Conservation (phyloP, 2,329 filamentous ascomycete species). For the Fusarium compactum region DNA sequence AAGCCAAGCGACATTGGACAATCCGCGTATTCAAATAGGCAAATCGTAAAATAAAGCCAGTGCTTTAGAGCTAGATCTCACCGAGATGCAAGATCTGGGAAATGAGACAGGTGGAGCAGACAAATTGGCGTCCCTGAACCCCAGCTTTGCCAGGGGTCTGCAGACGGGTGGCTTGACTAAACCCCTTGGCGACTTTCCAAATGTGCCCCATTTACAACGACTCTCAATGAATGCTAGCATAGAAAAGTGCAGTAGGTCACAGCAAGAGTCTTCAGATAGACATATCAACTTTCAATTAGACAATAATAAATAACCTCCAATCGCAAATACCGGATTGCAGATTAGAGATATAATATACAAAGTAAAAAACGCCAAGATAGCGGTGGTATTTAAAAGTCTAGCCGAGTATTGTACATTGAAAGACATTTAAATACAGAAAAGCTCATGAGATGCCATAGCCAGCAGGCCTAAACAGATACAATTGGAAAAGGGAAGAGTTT, state of each 20-base stretch:
- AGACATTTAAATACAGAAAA: constrained; percentile 48
- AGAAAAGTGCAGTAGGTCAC: background rate
- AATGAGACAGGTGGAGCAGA: constrained; percentile 35
- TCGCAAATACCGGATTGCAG: constrained; percentile 45
- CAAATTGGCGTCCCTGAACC: constrained; percentile 21
- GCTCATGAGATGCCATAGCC: constrained; percentile 56
- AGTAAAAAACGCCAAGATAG: constrained; percentile 43
- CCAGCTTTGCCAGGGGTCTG: constrained; percentile 36
- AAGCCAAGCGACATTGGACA: constrained; percentile 23
- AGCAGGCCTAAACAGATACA: constrained; percentile 55
- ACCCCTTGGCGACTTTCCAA: background rate
- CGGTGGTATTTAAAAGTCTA: constrained; percentile 53
- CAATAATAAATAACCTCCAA: constrained; percentile 16
- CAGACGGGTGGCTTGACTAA: constrained; percentile 20
- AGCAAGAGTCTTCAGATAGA: background rate
- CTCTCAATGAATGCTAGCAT: background rate
- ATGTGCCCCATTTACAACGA: constrained; percentile 3
- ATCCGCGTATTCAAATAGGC: constrained; percentile 19
- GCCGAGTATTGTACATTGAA: constrained; percentile 56
- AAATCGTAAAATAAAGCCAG: constrained; percentile 1
- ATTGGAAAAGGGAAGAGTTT: constrained; percentile 56
- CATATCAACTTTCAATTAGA: constrained; percentile 5
- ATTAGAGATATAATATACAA: constrained; percentile 61
- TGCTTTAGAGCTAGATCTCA: constrained; percentile 14
- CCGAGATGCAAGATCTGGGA: constrained; percentile 26